A percentile compares a stretch with the other conserved stretches of the same genome.
phyloP scores from a whole-genome alignment of 768 basidiomycete species.

The Favolaschia claudopus region DNA sequence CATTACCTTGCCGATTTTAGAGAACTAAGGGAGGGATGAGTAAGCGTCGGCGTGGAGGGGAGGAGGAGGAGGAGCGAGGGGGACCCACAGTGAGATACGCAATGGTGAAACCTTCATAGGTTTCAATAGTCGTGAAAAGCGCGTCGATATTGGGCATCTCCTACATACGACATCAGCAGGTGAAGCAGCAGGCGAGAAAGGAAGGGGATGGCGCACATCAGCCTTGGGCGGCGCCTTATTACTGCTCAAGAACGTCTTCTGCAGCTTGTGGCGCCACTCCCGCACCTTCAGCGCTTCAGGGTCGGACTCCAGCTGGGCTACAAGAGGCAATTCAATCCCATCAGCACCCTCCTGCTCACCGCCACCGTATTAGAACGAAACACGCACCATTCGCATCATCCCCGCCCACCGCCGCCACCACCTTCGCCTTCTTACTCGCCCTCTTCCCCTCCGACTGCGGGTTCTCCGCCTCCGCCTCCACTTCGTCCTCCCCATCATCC shows the following conservation, averaged over 20 bases:
- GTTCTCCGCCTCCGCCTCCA: conserved; percentile 58
- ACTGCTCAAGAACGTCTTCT: conserved; percentile 82
- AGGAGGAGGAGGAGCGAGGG: background rate
- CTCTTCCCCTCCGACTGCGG: conserved; percentile 57
- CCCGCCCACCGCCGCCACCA: conserved; percentile 61
- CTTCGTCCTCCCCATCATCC: conserved; percentile 75
- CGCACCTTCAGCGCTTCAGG: conserved; percentile 76
- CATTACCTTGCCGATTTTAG: conserved; percentile 89
- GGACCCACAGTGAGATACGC: conserved; percentile 64
- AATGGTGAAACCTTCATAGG: conserved; percentile 78
- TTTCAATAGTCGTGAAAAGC: conserved; percentile 79
- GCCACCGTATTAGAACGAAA: background rate
- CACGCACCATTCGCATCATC: conserved; percentile 65
- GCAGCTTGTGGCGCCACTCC: conserved; percentile 92
- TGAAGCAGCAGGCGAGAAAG: conserved; percentile 1
- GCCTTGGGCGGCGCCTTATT: conserved; percentile 68
- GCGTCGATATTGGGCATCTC: conserved; percentile 79
- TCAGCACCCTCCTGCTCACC: conserved; percentile 38
- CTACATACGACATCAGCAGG: conserved; percentile 44
- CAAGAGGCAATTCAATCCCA: conserved; percentile 34
- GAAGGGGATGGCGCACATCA: conserved; percentile 53
- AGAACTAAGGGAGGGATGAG: conserved; percentile 56
- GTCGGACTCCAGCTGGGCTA: conserved; percentile 67
- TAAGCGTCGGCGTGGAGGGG: conserved; percentile 9
- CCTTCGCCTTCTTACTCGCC: conserved; percentile 57